Evolutionary conservation across 2,329 filamentous ascomycete genomes (phyloP), one percentile per base, ranked within the genome.

Genomic region (Fusarium multiceps): DNA sequence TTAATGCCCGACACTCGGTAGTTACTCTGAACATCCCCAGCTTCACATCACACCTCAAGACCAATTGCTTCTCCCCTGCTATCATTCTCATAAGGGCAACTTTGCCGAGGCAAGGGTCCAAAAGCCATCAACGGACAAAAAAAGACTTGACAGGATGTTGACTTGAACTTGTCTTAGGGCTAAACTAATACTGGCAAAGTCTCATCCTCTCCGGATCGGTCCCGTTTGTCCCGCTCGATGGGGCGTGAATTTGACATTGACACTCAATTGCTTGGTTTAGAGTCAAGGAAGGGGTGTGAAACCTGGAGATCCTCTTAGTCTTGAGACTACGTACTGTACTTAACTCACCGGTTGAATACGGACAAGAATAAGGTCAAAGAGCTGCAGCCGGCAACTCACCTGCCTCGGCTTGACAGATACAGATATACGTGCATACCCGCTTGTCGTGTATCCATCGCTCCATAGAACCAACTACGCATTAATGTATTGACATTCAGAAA

Each of bases 181-280:
- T 72, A 72, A 55, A 58, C 71, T 61, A 42, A 27, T 54, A 55
- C 60, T 42, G 54, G 71, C 34, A 68, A 68, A 55, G 66, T 27
- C 55, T 41, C 43, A 54, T 73, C 69, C 64, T 63, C 71, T 25
- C 63, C 72, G 72, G 72, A 73, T 74, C 72, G 63, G 61, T 43
- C 60, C 62, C 25, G 57, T 54, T 43, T 32, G 21, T 66, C 68
- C 66, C 72, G 72, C 47, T 37, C 69, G 63, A 74, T 74, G 64
- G 68, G 67, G 59, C 59, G 70, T 66, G 72, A 69, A 34, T 55
- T 43, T n/a, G 56, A 56, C 46, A 23, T 40, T 61, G 56, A 43
- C 47, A 27, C 41, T 51, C 30, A 40, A 20, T 41, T n/a, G 14
- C 41, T 23, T 43, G 20, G 21, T 43, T 51, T 27, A n/a, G 23